phyloP scores from a whole-genome alignment of 108 stramenopile genomes.

The Pseudonitzschia pungens region DNA sequence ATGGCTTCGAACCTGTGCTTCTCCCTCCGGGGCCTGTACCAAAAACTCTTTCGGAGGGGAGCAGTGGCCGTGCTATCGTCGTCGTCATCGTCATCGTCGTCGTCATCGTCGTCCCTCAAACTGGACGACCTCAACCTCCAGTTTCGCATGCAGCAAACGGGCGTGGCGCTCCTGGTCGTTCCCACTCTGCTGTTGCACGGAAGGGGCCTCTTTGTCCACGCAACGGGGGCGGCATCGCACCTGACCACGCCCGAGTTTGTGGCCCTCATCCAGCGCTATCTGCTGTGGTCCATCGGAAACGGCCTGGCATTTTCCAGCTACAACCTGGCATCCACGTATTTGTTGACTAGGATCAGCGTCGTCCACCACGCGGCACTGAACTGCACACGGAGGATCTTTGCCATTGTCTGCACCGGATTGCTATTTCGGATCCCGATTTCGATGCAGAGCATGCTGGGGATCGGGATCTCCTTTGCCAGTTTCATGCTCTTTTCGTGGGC shows the following conservation, averaged over 20 bases:
- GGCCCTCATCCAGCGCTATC: slow-evolving; percentile 6
- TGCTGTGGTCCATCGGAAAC: slow-evolving; percentile 55
- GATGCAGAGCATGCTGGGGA: slow-evolving; percentile 46
- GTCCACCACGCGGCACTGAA: slow-evolving; percentile 85
- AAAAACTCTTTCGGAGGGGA: slow-evolving; percentile 63
- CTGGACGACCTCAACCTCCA: slow-evolving; percentile 77
- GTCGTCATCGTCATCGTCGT: background rate
- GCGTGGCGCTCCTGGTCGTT: slow-evolving; percentile 26
- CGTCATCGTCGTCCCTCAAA: background rate
- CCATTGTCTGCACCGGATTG: slow-evolving; percentile 74
- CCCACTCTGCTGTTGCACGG: slow-evolving; percentile 14
- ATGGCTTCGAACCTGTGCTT: slow-evolving; percentile 81
- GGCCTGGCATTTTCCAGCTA: slow-evolving; percentile 66
- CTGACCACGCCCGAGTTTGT: slow-evolving; percentile 1
- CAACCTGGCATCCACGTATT: slow-evolving; percentile 34
- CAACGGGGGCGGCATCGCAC: background rate
- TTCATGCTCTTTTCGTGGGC: slow-evolving; percentile 62
- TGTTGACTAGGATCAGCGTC: slow-evolving; percentile 73
- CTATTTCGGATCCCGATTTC: slow-evolving; percentile 62
- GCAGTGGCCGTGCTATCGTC: background rate
- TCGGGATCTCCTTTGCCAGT: slow-evolving; percentile 46
- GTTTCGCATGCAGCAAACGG: slow-evolving; percentile 83
- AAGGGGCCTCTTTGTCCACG: slow-evolving; percentile 16
- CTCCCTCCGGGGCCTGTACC: slow-evolving; percentile 81
- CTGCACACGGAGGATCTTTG: slow-evolving; percentile 80